These are phyloP conservation scores for Gentiana straminea DNA, from an alignment of 257 asterid genomes.

Conservation along the genomic window DNA sequence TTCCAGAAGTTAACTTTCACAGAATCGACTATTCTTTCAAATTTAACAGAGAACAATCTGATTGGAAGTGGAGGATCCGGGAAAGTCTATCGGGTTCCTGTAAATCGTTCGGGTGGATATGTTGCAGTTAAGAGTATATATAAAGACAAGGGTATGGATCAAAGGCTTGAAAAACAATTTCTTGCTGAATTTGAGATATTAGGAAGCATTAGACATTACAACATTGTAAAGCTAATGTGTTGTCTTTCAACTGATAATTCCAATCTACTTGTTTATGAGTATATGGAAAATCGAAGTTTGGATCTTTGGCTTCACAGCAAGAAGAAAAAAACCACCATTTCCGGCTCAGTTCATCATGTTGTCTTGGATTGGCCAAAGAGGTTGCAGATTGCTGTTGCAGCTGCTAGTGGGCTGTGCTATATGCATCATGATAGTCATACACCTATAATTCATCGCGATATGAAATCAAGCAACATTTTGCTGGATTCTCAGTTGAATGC, in stretches of 20 bases:
- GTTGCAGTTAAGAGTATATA: constrained; percentile 79
- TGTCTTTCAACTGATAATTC: constrained; percentile 49
- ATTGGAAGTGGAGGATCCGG: constrained; percentile 93
- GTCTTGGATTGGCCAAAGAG: constrained; percentile 33
- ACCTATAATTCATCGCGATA: constrained; percentile 42
- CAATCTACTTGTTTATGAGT: constrained; percentile 69
- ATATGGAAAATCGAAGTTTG: constrained; percentile 67
- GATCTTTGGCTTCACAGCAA: constrained; percentile 68
- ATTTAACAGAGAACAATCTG: constrained; percentile 39
- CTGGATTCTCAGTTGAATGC: constrained; percentile 36
- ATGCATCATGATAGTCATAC: constrained; percentile 33
- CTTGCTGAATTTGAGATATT: constrained; percentile 58
- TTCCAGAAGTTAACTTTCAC: constrained; percentile 69
- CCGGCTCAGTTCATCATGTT: constrained; percentile 30
- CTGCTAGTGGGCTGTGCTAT: constrained; percentile 29
- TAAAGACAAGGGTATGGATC: constrained; percentile 32
- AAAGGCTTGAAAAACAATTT: constrained; percentile 52
- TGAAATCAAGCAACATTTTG: constrained; percentile 44
- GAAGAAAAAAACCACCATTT: constrained; percentile 9
- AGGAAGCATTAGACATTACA: constrained; percentile 59
- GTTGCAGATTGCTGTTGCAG: constrained; percentile 27
- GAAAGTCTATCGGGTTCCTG: constrained; percentile 55
- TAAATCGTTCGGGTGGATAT: constrained; percentile 25
- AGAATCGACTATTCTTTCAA: constrained; percentile 38
- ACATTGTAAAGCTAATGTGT: constrained; percentile 72